These are phyloP conservation scores for Fonsecaea nubica DNA, from an alignment of 2,329 filamentous ascomycete genomes.

Conservation along the genomic window DNA sequence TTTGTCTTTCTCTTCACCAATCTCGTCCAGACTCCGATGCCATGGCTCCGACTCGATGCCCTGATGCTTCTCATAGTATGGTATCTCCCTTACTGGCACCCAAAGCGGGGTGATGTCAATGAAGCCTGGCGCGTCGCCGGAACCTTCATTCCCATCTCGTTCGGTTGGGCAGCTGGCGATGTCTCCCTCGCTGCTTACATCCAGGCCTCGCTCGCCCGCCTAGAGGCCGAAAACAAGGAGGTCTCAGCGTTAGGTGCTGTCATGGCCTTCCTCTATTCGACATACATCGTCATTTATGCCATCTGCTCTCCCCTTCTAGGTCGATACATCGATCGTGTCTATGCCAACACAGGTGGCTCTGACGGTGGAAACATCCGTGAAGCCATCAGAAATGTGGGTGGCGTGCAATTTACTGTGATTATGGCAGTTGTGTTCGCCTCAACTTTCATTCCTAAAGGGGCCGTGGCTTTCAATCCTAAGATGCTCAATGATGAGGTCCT, in stretches of 20 bases:
- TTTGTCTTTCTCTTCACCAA: constrained; percentile 60
- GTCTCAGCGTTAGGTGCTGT: constrained; percentile 59
- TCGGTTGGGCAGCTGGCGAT: constrained; percentile 61
- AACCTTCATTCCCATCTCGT: constrained; percentile 56
- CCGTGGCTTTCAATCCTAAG: constrained; percentile 52
- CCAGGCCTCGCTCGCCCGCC: constrained; percentile 56
- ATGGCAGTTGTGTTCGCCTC: constrained; percentile 51
- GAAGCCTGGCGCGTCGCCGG: constrained; percentile 57
- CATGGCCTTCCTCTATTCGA: constrained; percentile 59
- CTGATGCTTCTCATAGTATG: constrained; percentile 56
- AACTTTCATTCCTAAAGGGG: constrained; percentile 56
- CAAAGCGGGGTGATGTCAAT: constrained; percentile 48
- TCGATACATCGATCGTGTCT: constrained; percentile 55
- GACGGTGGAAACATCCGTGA: constrained; percentile 48
- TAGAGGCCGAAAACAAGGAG: constrained; percentile 53
- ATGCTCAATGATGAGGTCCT: constrained; percentile 32
- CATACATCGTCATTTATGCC: constrained; percentile 58
- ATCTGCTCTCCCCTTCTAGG: constrained; percentile 55
- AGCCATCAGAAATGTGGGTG: constrained; percentile 54
- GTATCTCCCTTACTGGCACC: constrained; percentile 58
- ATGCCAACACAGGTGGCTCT: constrained; percentile 42
- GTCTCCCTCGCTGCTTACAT: constrained; percentile 60
- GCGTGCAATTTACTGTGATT: constrained; percentile 58
- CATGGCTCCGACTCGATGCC: constrained; percentile 58
- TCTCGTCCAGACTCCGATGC: constrained; percentile 57